Evolutionary conservation across 2,329 filamentous ascomycete genomes (phyloP), one percentile per base, ranked within the genome.

Genomic region (Corynespora cassiicola): DNA sequence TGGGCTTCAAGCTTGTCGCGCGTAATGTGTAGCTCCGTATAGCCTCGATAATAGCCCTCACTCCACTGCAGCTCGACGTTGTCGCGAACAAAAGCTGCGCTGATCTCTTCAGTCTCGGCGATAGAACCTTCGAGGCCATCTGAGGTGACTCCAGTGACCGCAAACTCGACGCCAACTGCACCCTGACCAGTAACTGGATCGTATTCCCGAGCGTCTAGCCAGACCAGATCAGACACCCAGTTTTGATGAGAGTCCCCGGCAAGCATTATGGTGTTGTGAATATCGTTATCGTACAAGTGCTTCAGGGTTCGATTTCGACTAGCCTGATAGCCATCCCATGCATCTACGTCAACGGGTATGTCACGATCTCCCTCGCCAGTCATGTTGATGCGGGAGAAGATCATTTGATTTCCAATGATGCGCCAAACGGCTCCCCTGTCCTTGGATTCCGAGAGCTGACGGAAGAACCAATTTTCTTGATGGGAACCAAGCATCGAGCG

Each of bases 241-340:
- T 78, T 79, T 22, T 75, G 75, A 54, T 88, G 85, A 22, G 74
- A 78, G 60, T 88, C 85, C 7, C 85, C 85, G 0, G 83, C 76
- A 14, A 88, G 75, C 48, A 88, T 79, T 49, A 88, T 78, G 54
- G 82, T 87, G 68, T 88, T 87, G 36, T 69, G 71, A 46, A 88
- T 87, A n/a, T 80, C 72, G 58, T 86, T 79, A 26, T 80, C 71
- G 47, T 82, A 83, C 10, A 88, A 65, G 39, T 80, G 78, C 52
- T 81, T 68, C n/a, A 86, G 70, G 0, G 85, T 87, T 15, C 84
- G 74, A 68, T 88, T 87, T 28, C 81, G 73, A 63, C 86, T 87
- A 9, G 81, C 76, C 34, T 77, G 68, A 54, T 88, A 88, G 4
- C 33, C 85, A 56, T 82, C 71, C 76, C 75, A 80, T 22, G 72